Evolutionary conservation across 495 filamentous ascomycete genomes (phyloP), one percentile per base, ranked within the genome.

Genomic region (Friedmanniomyces simplex): DNA sequence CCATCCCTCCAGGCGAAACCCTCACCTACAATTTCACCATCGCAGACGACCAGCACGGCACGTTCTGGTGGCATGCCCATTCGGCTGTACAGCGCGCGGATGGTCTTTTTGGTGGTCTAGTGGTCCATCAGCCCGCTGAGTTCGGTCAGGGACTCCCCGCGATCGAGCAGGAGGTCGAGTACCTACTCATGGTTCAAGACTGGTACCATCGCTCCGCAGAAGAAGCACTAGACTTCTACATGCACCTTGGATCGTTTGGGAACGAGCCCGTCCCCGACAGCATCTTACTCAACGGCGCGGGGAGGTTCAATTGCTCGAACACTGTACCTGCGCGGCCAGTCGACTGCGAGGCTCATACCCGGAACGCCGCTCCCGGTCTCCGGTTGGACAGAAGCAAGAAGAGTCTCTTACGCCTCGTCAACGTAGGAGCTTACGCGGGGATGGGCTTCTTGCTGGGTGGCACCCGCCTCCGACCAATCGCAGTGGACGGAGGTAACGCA

Each of bases 141-240:
- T 16, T n/a, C 14, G 20, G 7, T 16, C 42, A n/a, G 14, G 22
- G 32, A 18, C 21, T 22, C 25, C 21, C 48, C 28, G 24, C 22
- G 22, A n/a, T n/a, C n/a, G 20, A 32, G 42, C 7, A 75, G 12
- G 37, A 5, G 20, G 18, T 8, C 52, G 71, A 77, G 5, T 66
- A 72, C 25, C 53, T 79, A 28, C 67, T 81, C 24, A 58, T 81
- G 2, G 71, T 81, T 42, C 76, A 76, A 5, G 78, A 81, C 58
- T 79, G 76, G 76, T 81, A 79, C 62, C 78, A 81, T 59, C 64
- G 67, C 20, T 21, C 62, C 1, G 62, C 58, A 4, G 34, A 7
- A 3, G 26, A 53, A 13, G 50, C 50, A 21, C 50, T 53, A 12
- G 50, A 53, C 18, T 53, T 53, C 32, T 53, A 53, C 50, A 53